phyloP scores from a whole-genome alignment of 371 early-diverging fungal species.

The Coemansia sp. region DNA sequence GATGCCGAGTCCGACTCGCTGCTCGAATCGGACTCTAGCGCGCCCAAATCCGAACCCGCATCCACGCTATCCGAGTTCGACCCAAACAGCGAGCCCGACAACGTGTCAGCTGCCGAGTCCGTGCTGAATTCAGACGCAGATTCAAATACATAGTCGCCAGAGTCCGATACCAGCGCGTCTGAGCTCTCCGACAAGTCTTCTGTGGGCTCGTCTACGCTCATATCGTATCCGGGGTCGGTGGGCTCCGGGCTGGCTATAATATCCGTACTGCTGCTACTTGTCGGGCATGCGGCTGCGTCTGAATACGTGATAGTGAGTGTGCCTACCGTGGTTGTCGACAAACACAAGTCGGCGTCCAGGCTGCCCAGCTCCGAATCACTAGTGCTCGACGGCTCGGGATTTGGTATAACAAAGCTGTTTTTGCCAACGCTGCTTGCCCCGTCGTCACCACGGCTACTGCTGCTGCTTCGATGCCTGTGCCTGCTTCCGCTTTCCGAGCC shows the following conservation, averaged over 20 bases:
- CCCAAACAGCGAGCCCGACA: no score
- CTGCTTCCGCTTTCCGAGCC: no score
- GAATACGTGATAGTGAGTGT: not conserved
- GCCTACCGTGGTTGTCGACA: not conserved
- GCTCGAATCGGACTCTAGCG: not conserved
- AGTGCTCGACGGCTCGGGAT: not conserved
- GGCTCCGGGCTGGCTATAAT: no score
- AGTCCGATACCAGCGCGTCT: no score
- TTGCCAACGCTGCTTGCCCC: not conserved
- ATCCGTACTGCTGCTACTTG: not conserved
- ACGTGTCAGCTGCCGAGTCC: no score
- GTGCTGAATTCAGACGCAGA: not conserved
- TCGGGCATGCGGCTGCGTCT: not conserved
- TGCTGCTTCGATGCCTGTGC: no score
- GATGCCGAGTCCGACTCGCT: not conserved
- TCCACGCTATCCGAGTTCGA: no score
- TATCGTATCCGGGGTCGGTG: not conserved
- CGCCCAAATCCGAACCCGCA: not conserved
- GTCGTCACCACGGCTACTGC: not conserved
- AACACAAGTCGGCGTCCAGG: not conserved
- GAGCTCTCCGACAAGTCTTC: no score
- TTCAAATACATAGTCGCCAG: not conserved
- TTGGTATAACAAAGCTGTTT: not conserved
- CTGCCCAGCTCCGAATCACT: not conserved
- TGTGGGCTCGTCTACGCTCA: no score